phyloP scores from a whole-genome alignment of 2,329 filamentous ascomycete genomes.

The Coleophoma cylindrospora region DNA sequence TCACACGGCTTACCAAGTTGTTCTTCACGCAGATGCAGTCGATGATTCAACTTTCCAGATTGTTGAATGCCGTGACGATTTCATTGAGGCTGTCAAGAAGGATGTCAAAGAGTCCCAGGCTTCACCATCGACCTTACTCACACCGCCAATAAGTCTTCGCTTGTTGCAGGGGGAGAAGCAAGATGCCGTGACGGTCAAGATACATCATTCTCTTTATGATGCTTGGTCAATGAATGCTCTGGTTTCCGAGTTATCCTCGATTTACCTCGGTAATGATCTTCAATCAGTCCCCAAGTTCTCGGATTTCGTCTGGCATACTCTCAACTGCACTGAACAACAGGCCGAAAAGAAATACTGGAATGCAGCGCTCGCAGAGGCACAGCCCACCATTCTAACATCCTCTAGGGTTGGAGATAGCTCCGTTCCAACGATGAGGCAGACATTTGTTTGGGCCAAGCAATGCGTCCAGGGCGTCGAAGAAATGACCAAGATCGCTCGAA shows the following conservation, averaged over 20 bases:
- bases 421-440: background rate
- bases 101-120: background rate
- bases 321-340: background rate
- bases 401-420: background rate
- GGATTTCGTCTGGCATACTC: background rate
- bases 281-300: background rate
- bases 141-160: background rate
- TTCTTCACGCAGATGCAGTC: background rate
- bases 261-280: background rate
- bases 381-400: background rate
- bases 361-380: background rate
- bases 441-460: background rate
- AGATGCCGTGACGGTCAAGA: background rate
- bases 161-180: background rate
- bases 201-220: slow-evolving; percentile 1
- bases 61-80: background rate
- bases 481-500: background rate
- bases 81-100: background rate
- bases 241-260: background rate
- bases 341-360: background rate
- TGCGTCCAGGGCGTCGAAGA: background rate
- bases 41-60: background rate
- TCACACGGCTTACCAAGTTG: background rate
- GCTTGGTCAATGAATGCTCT: background rate
- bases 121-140: background rate